Conservation (phyloP, 768 basidiomycete genomes). For the Vararia minispora region DNA sequence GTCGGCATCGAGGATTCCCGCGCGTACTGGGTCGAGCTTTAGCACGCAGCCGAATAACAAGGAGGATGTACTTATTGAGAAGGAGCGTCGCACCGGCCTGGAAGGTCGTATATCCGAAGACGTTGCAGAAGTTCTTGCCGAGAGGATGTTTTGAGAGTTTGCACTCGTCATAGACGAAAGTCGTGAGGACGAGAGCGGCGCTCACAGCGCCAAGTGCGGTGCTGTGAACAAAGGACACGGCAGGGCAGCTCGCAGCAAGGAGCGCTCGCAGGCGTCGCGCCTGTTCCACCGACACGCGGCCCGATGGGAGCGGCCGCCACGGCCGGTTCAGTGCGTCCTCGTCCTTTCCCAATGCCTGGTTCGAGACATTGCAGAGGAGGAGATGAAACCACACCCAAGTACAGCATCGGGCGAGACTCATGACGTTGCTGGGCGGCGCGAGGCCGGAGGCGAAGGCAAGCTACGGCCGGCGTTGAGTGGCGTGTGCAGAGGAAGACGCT, state of each 20-base stretch:
- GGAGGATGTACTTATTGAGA: constrained; percentile 9
- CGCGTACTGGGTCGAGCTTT: no score
- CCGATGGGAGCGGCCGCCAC: constrained; percentile 19
- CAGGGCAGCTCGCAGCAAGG: constrained; percentile 12
- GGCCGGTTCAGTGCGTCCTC: constrained; percentile 18
- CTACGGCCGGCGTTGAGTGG: no score
- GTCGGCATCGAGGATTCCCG: no score
- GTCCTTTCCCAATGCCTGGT: constrained; percentile 15
- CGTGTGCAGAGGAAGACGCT: no score
- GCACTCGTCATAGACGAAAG: constrained; percentile 13
- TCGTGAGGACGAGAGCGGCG: constrained; percentile 14
- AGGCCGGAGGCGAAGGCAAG: constrained; percentile 14
- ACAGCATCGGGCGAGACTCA: constrained; percentile 9
- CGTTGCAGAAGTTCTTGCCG: constrained; percentile 16
- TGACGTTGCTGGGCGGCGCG: constrained; percentile 10
- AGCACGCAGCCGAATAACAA: no score
- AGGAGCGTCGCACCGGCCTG: constrained; percentile 14
- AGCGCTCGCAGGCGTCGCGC: constrained; percentile 14
- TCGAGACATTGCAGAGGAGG: constrained; percentile 17
- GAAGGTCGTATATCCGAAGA: constrained; percentile 15
- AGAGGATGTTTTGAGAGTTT: constrained; percentile 9
- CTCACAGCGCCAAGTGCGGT: constrained; percentile 9
- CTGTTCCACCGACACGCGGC: constrained; percentile 13
- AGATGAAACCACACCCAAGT: constrained; percentile 19
- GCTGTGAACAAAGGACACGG: constrained; percentile 8